A percentile compares a stretch with the other conserved stretches of the same genome.
Evolutionary conservation across 129 eudicot genomes (phyloP).

Genomic region (Lonicera japonica): DNA sequence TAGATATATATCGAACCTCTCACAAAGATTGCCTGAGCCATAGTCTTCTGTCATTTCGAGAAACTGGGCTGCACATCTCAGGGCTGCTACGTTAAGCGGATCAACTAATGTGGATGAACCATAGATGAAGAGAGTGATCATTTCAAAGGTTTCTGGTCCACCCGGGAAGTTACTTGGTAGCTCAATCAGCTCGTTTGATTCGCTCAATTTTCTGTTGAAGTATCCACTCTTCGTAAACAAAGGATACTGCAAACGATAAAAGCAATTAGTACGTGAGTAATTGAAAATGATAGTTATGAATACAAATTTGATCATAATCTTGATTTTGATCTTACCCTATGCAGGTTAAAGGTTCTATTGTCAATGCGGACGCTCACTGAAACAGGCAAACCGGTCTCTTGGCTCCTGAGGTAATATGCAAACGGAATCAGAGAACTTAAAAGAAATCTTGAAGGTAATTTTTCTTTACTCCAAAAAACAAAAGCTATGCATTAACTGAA

Average conservation of each 20-base stretch:
- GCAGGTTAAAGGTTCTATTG: constrained; percentile 63
- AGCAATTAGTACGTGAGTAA: background rate
- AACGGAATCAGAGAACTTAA: background rate
- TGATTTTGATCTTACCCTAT: constrained; percentile 44
- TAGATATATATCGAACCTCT: constrained; percentile 72
- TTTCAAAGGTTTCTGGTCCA: constrained; percentile 79
- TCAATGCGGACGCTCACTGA: constrained; percentile 63
- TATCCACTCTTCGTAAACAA: constrained; percentile 68
- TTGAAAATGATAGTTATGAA: background rate
- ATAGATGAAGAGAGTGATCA: constrained; percentile 77
- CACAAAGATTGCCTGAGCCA: constrained; percentile 65
- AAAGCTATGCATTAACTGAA: too few species aligned
- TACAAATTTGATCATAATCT: background rate
- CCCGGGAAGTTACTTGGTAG: constrained; percentile 83
- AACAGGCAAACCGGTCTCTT: constrained; percentile 85
- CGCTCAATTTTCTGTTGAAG: constrained; percentile 49
- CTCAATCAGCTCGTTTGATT: constrained; percentile 54
- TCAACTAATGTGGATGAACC: constrained; percentile 79
- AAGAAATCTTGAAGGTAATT: constrained; percentile 12
- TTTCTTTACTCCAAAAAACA: background rate
- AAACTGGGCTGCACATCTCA: constrained; percentile 79
- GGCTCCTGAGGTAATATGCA: constrained; percentile 49
- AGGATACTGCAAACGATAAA: constrained; percentile 49
- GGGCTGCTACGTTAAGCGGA: constrained; percentile 73
- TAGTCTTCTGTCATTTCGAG: constrained; percentile 70